Evolutionary conservation across 1,284 basidiomycete species (phyloP), one percentile per base, ranked within the genome.

Genomic region (Leccinum pachyderme): DNA sequence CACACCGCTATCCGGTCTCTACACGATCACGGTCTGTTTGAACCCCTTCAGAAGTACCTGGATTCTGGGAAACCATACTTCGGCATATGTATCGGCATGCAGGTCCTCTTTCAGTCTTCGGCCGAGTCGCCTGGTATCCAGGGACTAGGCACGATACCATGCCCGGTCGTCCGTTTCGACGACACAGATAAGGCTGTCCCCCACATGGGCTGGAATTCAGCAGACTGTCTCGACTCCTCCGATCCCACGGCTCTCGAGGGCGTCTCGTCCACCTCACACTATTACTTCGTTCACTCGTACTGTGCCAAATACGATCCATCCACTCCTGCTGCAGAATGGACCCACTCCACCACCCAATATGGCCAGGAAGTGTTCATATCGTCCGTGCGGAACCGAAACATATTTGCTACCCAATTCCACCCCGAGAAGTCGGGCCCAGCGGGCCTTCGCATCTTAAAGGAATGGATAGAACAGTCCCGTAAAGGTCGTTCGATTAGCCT

Each of bases 201-300:
- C 18, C 96, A 99, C 77, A 99, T 99, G 78, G 97, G 97, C 51
- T 99, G 97, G 97, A 97, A 95, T 72, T 77, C 82, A 39, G 84
- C 85, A 49, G 77, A 88, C 59, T 75, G 80, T 48, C 66, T 88
- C 51, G 75, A 80, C 61, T 64, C 72, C 12, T 75, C 74, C 65
- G 72, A 73, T 67, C 59, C 54, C 1, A 52, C 55, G 6, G 11
- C 54, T 22, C 61, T 58, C 2, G 68, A 72, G 27, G 68, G 67
- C 39, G 49, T 73, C 49, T 71, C 70, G 7, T 62, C 74, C 55
- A 72, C 73, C 55, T 68, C 65, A 27, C 85, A 87, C 67, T 97
- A 94, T 71, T 99, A 99, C 76, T 99, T 96, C 74, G 96, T 99
- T 32, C 97, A 99, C 77, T 98, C 96, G 18, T 99, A 86, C 76